Percentiles rank a stretch among this genome's conserved stretches.
Conservation (phyloP, 805 yeast species). For the Monosporozyma yasuniensis region DNA sequence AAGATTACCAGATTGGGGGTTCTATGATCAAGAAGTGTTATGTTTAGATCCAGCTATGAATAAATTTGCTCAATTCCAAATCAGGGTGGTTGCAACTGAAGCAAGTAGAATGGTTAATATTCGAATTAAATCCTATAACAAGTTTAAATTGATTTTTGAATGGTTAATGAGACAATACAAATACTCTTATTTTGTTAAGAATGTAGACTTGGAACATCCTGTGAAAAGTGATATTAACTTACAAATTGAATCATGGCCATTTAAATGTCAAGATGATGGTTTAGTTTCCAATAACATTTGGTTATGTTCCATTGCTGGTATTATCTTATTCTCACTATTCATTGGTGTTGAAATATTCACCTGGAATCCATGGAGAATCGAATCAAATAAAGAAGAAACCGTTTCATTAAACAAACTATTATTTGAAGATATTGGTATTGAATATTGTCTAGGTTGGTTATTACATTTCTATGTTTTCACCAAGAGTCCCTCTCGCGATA, state of each 20-base stretch:
- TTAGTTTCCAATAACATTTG: conserved; percentile 11
- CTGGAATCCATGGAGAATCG: conserved; percentile 16
- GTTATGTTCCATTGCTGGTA: conserved; percentile 11
- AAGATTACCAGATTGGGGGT: conserved; percentile 76
- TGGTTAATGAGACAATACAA: conserved; percentile 9
- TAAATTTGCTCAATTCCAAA: conserved; percentile 4
- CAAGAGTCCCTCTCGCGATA: conserved; percentile 9
- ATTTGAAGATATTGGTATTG: conserved; percentile 12
- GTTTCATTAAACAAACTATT: conserved; percentile 3
- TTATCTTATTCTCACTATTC: conserved; percentile 5
- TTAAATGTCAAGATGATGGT: conserved; percentile 4
- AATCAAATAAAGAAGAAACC: neutral
- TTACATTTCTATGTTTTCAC: conserved; percentile 20
- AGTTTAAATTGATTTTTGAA: conserved; percentile 2
- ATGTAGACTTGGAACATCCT: conserved; percentile 1
- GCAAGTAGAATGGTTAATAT: neutral
- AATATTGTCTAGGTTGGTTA: conserved; percentile 24
- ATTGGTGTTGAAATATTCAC: neutral
- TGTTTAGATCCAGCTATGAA: conserved; percentile 62
- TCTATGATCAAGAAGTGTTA: conserved; percentile 74
- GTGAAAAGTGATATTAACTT: neutral
- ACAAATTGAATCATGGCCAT: conserved; percentile 16
- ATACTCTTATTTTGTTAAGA: conserved; percentile 14
- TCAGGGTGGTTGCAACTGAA: conserved; percentile 1
- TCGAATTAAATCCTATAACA: neutral